Evolutionary conservation across 73 alveolate genomes (phyloP).

Genomic region (Symbiodinium pilosum): DNA sequence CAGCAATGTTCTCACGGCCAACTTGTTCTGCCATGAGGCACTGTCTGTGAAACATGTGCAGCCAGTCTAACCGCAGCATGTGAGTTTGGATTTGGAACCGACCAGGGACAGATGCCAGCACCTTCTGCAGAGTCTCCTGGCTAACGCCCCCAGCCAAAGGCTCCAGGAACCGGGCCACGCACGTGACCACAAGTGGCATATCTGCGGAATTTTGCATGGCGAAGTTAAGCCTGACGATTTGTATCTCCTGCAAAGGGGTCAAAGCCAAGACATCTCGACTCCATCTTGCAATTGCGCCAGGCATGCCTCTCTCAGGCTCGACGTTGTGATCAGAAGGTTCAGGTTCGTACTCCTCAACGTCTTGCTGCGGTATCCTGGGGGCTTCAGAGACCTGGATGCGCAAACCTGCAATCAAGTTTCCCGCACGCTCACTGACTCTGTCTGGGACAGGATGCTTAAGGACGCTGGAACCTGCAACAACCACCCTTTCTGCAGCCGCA

Average conservation of each 20-base stretch:
- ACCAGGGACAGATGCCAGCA: not conserved
- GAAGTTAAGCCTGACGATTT: not conserved
- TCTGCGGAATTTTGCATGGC: not conserved
- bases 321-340: not conserved
- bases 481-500: not conserved
- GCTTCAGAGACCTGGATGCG: not conserved
- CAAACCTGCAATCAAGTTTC: not conserved
- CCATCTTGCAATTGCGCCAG: not conserved
- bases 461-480: not conserved
- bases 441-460: not conserved
- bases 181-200: not conserved
- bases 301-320: not conserved
- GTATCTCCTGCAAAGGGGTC: not conserved
- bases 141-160: not conserved
- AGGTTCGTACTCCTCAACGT: not conserved
- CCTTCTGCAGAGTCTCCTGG: not conserved
- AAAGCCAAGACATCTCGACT: not conserved
- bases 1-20: not conserved
- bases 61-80: not conserved
- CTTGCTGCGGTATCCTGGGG: not conserved
- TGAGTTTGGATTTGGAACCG: not conserved
- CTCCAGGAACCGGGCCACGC: not conserved
- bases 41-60: not conserved
- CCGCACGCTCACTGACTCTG: not conserved
- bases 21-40: not conserved